Percentiles rank a stretch among this genome's conserved stretches.
Evolutionary conservation across 257 asterid species (phyloP).

Genomic region (Rubia yunnanensis): DNA sequence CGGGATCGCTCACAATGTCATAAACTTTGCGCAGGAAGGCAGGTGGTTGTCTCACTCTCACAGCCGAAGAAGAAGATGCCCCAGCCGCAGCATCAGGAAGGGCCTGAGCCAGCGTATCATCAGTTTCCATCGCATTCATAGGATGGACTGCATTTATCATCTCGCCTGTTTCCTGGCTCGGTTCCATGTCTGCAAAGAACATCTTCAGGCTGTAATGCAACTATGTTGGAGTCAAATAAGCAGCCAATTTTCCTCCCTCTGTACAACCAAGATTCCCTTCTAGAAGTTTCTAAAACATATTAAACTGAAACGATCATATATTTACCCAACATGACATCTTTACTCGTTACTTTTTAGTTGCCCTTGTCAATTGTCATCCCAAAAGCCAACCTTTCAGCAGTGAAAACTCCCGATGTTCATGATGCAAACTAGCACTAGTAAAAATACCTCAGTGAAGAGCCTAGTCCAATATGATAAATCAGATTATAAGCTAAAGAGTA

Average conservation of each 20-base stretch:
- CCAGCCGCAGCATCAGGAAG: neutral
- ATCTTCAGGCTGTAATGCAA: no score
- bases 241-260: no score
- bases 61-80: conserved; percentile 3
- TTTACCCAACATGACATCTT: neutral
- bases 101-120: neutral
- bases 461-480: no score
- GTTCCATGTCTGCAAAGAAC: conserved; percentile 16
- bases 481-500: no score
- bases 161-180: conserved; percentile 9
- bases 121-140: conserved; percentile 3
- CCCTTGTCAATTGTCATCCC: no score
- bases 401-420: no score
- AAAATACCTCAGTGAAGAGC: no score
- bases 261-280: no score
- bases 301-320: neutral
- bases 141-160: conserved; percentile 4
- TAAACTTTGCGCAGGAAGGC: conserved; percentile 39
- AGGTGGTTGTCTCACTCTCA: conserved; percentile 15
- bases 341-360: neutral
- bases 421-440: no score
- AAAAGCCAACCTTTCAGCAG: no score
- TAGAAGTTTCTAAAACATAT: neutral
- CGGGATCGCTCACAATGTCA: conserved; percentile 30
- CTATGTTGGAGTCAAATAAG: no score